Base-by-base conservation (phyloP, 208 protist species). In the Acanthamoeba triangularis region DNA sequence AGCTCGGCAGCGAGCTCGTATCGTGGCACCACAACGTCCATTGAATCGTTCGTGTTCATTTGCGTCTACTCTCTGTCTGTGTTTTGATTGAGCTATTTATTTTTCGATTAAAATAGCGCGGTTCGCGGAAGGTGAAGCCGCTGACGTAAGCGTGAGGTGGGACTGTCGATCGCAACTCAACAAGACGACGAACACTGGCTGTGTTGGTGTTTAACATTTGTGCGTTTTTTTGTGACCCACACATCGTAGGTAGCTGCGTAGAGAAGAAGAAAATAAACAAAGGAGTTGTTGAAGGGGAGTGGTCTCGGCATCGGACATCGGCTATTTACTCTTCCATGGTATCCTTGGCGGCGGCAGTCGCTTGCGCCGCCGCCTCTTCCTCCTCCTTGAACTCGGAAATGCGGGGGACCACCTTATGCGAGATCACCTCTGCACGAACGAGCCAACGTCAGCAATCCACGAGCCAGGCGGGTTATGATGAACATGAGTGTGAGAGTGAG, bases 1-100 rank as follows among this genome's bases (percentile, higher is more conserved):
- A 90, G 82, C 82, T 90, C 82, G 13, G 82, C 82, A 28, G 82
- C 25, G 33, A 90, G 82, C 33, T 67, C 54, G 49, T 90, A 90
- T 47, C 47, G 76, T 4, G 37, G 44, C 37, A 18, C 25, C 76
- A 59, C 44, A 49, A 56, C 76, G 37, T 85, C 76, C 76, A 85
- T 85, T 37, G 37, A 13, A 18, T 72, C 65, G 65, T 72, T 37
- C 65, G 35, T 72, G 25, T 25, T 67, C 25, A 14, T 30, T 67
- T 67, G 18, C 25, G 16, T 25, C 28, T 67, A 10, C 20, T n/a
- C 20, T 30, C 3, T 3, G 2, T 56, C 1, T 56, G 10, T 20
- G 2, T 23, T 13, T 59, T 59, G 3, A 23, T 59, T 23, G n/a
- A n/a, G n/a, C n/a, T n/a, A n/a, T 59, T 59, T 2, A 18, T 20